Percentiles rank a stretch among this genome's conserved stretches.
Evolutionary conservation across 257 asterid genomes (phyloP).

Genomic region (Jasminum sambac): DNA sequence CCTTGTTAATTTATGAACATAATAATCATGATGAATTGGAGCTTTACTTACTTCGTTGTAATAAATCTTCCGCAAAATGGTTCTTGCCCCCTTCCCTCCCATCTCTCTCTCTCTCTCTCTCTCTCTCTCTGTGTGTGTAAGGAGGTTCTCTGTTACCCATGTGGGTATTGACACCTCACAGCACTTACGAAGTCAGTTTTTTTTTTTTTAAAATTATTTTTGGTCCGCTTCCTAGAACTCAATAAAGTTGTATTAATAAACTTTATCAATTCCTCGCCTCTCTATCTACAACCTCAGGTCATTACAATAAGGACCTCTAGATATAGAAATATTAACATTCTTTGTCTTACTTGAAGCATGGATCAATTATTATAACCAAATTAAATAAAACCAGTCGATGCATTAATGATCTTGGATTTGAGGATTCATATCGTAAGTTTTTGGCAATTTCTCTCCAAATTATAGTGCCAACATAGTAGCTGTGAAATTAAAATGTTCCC

Average conservation of each 20-base stretch:
- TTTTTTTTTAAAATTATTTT: too few species aligned
- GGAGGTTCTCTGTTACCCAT: not conserved
- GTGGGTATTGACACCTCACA: not conserved
- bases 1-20: not conserved
- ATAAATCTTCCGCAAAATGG: not conserved
- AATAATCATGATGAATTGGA: not conserved
- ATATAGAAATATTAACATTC: not conserved
- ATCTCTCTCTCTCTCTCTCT: too few species aligned
- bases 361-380: not conserved
- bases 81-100: too few species aligned
- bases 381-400: not conserved
- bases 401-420: not conserved
- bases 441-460: not conserved
- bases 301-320: not conserved
- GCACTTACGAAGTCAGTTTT: not conserved
- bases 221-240: too few species aligned
- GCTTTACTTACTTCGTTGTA: not conserved
- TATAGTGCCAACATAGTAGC: too few species aligned
- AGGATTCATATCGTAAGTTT: not conserved
- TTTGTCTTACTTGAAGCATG: conserved; percentile 2
- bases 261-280: not conserved
- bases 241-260: too few species aligned
- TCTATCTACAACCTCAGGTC: not conserved
- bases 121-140: too few species aligned
- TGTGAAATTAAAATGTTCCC: too few species aligned